Conservation (phyloP, 306 rosid species). For the Gillenia trifoliata region DNA sequence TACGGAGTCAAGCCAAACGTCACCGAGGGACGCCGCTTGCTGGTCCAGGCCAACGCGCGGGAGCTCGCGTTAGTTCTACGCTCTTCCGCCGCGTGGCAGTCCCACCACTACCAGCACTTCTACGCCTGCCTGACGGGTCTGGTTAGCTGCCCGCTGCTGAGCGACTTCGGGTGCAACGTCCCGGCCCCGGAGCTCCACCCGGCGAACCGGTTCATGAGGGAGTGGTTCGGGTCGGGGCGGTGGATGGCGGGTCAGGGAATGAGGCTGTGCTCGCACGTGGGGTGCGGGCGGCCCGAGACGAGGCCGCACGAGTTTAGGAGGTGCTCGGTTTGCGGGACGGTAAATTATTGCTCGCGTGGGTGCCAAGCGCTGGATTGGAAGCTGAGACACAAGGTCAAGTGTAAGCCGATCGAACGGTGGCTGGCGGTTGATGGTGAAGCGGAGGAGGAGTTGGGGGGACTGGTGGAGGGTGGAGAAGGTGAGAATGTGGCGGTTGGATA, state of each 20-base stretch:
- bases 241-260: conserved; percentile 27
- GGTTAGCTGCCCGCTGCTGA: conserved; percentile 38
- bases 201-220: conserved; percentile 54
- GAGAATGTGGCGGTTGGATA: conserved; percentile 5
- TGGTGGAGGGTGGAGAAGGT: conserved; percentile 8
- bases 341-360: conserved; percentile 79
- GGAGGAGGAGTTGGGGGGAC: not conserved
- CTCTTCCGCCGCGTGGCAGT: conserved; percentile 27
- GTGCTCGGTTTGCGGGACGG: conserved; percentile 81
- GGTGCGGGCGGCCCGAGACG: conserved; percentile 81
- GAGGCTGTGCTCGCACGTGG: conserved; percentile 56
- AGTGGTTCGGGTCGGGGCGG: conserved; percentile 60
- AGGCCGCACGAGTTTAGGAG: conserved; percentile 80
- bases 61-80: conserved; percentile 49
- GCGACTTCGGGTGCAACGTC: conserved; percentile 47
- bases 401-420: conserved; percentile 38
- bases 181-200: conserved; percentile 56
- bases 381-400: conserved; percentile 54
- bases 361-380: conserved; percentile 94
- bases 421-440: conserved; percentile 12
- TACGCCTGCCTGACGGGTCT: conserved; percentile 12
- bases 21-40: conserved; percentile 53
- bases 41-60: conserved; percentile 74
- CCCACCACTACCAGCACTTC: conserved; percentile 12
- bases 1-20: conserved; percentile 60